Evolutionary conservation across 768 basidiomycete species (phyloP).

Genomic region (Hygrocybe coccinea): DNA sequence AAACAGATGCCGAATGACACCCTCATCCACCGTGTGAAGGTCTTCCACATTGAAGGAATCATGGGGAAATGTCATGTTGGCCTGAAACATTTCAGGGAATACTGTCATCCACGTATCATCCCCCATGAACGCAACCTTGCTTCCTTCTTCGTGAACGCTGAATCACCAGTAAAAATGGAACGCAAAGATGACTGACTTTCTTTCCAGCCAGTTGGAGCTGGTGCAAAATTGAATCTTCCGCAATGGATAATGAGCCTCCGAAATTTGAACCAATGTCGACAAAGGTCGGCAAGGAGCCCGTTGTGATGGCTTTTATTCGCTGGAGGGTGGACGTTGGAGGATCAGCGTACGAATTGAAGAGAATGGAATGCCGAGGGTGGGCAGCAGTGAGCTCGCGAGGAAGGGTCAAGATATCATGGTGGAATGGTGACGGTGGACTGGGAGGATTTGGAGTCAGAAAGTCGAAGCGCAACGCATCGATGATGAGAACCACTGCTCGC

Average conservation of each 20-base stretch:
- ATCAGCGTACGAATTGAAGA: constrained; percentile 88
- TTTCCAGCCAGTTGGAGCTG: constrained; percentile 60
- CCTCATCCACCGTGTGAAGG: constrained; percentile 90
- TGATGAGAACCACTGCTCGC: constrained; percentile 78
- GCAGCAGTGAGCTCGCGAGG: constrained; percentile 64
- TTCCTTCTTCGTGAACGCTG: constrained; percentile 13
- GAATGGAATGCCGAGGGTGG: constrained; percentile 68
- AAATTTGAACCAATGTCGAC: constrained; percentile 93
- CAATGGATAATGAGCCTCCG: constrained; percentile 76
- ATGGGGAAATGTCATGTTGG: constrained; percentile 75
- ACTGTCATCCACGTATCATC: constrained; percentile 96
- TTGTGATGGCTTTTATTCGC: constrained; percentile 90
- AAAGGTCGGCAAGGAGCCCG: constrained; percentile 93
- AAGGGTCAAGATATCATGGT: constrained; percentile 79
- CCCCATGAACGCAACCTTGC: constrained; percentile 83
- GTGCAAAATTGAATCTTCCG: constrained; percentile 82
- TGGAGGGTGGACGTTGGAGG: constrained; percentile 95
- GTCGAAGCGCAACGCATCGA: constrained; percentile 92
- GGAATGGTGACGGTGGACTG: constrained; percentile 55
- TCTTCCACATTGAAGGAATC: constrained; percentile 99
- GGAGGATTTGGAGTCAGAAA: constrained; percentile 76
- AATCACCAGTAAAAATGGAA: neutral
- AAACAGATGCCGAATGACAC: constrained; percentile 79
- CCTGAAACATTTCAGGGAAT: constrained; percentile 71
- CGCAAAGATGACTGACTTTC: constrained; percentile 41